These are phyloP conservation scores for Thinopyrum elongatum DNA, from an alignment of 176 grass and related monocot species.

Conservation along the genomic window DNA sequence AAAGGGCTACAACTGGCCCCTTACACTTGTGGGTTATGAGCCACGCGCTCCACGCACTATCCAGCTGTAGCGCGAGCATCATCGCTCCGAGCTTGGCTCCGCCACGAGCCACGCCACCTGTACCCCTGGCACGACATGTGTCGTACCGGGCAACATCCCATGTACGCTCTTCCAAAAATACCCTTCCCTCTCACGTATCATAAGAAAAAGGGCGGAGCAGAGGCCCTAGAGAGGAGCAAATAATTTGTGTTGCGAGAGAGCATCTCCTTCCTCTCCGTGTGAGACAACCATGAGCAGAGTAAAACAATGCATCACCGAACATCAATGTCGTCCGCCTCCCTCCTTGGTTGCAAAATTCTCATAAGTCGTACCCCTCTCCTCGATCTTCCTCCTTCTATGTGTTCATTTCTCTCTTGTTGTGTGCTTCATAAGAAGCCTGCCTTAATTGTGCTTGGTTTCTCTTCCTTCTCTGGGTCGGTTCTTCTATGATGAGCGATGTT, in stretches of 20 bases:
- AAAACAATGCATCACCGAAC: background rate
- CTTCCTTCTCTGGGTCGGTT: background rate
- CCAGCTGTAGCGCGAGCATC: background rate
- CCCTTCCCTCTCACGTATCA: background rate
- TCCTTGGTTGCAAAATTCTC: background rate
- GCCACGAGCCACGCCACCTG: constrained; percentile 19
- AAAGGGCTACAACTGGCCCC: too few species aligned
- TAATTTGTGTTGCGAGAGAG: background rate
- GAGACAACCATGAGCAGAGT: background rate
- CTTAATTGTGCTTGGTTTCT: background rate
- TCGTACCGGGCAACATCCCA: background rate
- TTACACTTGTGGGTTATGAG: too few species aligned
- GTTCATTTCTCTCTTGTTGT: too few species aligned
- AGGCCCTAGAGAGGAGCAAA: background rate
- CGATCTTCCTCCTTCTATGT: background rate
- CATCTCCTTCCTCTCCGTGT: background rate
- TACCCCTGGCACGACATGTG: constrained; percentile 22
- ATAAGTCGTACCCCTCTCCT: constrained; percentile 23
- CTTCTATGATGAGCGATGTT: background rate
- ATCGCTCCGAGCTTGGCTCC: background rate
- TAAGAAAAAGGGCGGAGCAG: background rate
- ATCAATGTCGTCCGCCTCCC: constrained; percentile 30
- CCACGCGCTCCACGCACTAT: background rate
- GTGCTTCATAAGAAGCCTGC: too few species aligned
- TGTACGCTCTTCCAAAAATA: constrained; percentile 22